These are phyloP conservation scores for Colletotrichum cereale DNA, from an alignment of 2,329 filamentous ascomycete species.

Conservation along the genomic window DNA sequence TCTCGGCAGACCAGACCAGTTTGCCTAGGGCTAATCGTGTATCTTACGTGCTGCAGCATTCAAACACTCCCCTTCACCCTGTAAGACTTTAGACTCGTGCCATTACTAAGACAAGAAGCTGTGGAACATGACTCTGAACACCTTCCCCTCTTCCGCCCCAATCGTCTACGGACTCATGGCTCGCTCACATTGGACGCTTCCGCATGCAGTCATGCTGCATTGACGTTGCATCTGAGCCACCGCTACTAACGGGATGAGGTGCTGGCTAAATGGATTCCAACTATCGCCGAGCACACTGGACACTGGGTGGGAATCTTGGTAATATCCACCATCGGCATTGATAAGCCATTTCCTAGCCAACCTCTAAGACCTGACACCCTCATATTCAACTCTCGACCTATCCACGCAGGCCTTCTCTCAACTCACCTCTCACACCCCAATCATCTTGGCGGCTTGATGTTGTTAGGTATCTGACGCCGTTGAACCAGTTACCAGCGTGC, in stretches of 20 bases:
- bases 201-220: neutral
- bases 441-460: neutral
- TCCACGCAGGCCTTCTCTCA: neutral
- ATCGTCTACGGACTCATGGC: neutral
- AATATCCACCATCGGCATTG: neutral
- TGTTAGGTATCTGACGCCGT: neutral
- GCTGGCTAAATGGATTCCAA: neutral
- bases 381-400: neutral
- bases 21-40: too few species aligned
- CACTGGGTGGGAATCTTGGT: neutral
- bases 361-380: neutral
- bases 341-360: neutral
- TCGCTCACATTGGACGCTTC: neutral
- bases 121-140: neutral
- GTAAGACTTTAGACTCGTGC: neutral
- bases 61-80: neutral
- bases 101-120: too few species aligned
- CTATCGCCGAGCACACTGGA: neutral
- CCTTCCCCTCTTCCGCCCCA: neutral
- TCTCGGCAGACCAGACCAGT: too few species aligned
- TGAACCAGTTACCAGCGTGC: neutral
- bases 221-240: neutral
- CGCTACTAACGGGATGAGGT: neutral
- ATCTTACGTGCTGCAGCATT: too few species aligned
- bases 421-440: constrained; percentile 15